A percentile compares a stretch with the other conserved stretches of the same genome.
phyloP scores from a whole-genome alignment of 495 filamentous ascomycete species.

The Aspergillus diversus region DNA sequence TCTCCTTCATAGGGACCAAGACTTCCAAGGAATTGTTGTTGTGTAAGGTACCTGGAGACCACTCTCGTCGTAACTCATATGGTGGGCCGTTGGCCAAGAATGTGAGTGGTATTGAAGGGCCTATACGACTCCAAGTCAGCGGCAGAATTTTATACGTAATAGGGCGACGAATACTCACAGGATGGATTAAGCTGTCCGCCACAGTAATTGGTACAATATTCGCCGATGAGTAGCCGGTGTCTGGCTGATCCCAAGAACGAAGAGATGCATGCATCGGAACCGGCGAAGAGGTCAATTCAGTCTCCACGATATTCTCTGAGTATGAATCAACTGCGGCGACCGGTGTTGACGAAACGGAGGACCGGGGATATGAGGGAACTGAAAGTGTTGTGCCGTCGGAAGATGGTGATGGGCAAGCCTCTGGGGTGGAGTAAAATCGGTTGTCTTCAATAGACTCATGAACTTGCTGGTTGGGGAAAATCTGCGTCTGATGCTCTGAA shows the following conservation, averaged over 20 bases:
- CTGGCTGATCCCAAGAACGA: slow-evolving; percentile 40
- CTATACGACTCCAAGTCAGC: slow-evolving; percentile 19
- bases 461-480: slow-evolving; percentile 40
- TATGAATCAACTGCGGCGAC: slow-evolving; percentile 41
- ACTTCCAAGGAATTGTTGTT: slow-evolving; percentile 11
- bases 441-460: slow-evolving; percentile 45
- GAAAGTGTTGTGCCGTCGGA: slow-evolving; percentile 44
- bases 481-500: slow-evolving; percentile 37
- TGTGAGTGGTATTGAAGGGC: slow-evolving; percentile 47
- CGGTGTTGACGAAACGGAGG: slow-evolving; percentile 43
- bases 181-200: slow-evolving; percentile 41
- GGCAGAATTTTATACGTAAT: not conserved
- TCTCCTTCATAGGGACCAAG: slow-evolving; percentile 18
- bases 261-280: slow-evolving; percentile 39
- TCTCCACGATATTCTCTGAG: slow-evolving; percentile 39
- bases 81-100: slow-evolving; percentile 46
- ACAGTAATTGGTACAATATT: slow-evolving; percentile 42
- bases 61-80: slow-evolving; percentile 45
- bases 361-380: slow-evolving; percentile 41
- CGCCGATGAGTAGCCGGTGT: slow-evolving; percentile 32
- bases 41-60: slow-evolving; percentile 17
- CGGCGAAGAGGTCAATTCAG: slow-evolving; percentile 43
- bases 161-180: slow-evolving; percentile 29
- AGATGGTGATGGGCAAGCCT: slow-evolving; percentile 48
- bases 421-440: slow-evolving; percentile 48